Base-by-base conservation (phyloP, 2,329 filamentous ascomycete genomes). In the Aspergillus chevalieri region DNA sequence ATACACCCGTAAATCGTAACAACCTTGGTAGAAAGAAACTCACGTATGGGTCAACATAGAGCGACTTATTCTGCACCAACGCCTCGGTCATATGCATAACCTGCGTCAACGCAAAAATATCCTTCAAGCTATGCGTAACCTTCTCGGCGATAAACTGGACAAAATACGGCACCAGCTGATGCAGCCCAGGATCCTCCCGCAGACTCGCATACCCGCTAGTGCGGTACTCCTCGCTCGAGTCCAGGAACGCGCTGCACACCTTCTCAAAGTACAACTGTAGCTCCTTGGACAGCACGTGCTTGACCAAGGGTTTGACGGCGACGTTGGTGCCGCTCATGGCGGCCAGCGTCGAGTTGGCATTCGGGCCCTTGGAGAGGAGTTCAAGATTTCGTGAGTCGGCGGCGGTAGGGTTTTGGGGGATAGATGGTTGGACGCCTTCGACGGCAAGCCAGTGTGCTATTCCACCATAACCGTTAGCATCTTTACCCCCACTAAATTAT, bases 231-330 rank as follows among this genome's bases (percentile, higher is more conserved):
- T 95, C 90, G 12, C 88, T 89, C 46, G 84, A 85, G 58, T 94
- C 89, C 52, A 96, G 79, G 43, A 98, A 81, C 9, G 93, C 92
- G 46, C 81, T 81, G 67, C 90, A 91, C 51, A 97, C 89, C 70
- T 95, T 95, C 65, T 96, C 90, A 65, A 97, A 98, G 75, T 96
- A 96, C 30, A 97, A 82, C 55, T 95, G 90, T 19, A 97, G 82
- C 72, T 98, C 93, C 71, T 95, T 95, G 57, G 89, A 95, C 42
- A 98, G 81, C 44, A 96, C 87, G 66, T 98, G 93, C 72, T 97
- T 97, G 56, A 98, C 91, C 10, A 91, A 79, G 2, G 93, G 92
- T 66, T 92, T 92, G 71, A 95, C 85, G 39, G 84, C 79, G 48
- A 91, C 79, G 58, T 87, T 90, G 62, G 87, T 85, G 43, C 91